A percentile compares a stretch with the other conserved stretches of the same genome.
These are phyloP conservation scores for Colletotrichum magnum DNA, from an alignment of 2,329 filamentous ascomycete species.

Conservation along the genomic window DNA sequence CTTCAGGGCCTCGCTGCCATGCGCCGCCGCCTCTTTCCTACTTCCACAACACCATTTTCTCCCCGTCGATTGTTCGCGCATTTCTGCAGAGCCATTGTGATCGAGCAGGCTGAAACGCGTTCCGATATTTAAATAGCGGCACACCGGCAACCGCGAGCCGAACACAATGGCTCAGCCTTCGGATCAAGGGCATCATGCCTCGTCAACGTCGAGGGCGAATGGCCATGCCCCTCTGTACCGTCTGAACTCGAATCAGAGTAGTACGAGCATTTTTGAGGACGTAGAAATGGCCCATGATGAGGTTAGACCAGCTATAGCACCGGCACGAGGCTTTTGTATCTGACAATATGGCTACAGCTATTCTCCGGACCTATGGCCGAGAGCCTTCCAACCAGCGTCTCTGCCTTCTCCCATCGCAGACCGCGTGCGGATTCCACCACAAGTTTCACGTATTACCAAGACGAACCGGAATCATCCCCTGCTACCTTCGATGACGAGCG, in stretches of 20 bases:
- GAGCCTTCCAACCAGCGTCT: conserved; percentile 93
- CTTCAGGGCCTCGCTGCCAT: conserved; percentile 5
- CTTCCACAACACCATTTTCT: not conserved
- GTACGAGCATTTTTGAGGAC: conserved; percentile 87
- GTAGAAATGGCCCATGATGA: conserved; percentile 99
- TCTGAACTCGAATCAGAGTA: conserved; percentile 78
- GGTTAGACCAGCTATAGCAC: conserved; percentile 60
- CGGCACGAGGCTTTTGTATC: not conserved
- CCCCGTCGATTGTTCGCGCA: conserved; percentile 12
- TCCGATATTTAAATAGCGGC: not conserved
- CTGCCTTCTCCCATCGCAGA: conserved; percentile 90
- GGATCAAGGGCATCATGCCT: conserved; percentile 27
- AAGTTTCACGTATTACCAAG: conserved; percentile 91
- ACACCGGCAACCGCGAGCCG: not conserved
- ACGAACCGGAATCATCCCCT: conserved; percentile 50
- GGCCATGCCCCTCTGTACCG: conserved; percentile 66
- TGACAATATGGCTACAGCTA: conserved; percentile 61
- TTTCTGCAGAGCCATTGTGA: not conserved
- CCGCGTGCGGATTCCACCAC: conserved; percentile 85
- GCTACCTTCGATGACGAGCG: conserved; percentile 45
- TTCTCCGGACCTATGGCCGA: conserved; percentile 95
- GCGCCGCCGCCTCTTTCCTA: conserved; percentile 4
- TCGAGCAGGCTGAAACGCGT: conserved; percentile 2
- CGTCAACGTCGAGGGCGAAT: conserved; percentile 28
- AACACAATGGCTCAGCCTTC: conserved; percentile 22